phyloP scores from a whole-genome alignment of 805 yeast species.

The Komagataella mondaviorum region DNA sequence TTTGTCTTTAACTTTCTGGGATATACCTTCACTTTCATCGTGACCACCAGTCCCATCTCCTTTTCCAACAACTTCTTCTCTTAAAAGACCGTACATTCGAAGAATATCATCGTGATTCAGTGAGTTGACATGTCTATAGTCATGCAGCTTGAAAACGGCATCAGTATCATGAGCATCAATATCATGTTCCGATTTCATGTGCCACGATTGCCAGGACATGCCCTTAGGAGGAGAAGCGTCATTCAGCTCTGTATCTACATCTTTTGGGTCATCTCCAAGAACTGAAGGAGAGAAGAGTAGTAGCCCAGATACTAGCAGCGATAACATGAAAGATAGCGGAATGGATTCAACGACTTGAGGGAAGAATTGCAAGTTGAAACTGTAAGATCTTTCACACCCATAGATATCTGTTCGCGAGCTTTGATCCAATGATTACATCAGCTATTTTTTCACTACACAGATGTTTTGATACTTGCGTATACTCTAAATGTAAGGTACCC shows the following conservation, averaged over 20 bases:
- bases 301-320: not conserved
- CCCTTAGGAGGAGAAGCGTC: constrained; percentile 15
- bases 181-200: constrained; percentile 83
- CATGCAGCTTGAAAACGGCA: constrained; percentile 74
- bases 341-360: not conserved
- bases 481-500: too few relatives aligned
- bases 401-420: not conserved
- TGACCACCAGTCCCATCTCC: constrained; percentile 86
- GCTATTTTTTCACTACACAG: not conserved
- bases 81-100: constrained; percentile 65
- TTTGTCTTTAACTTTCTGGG: constrained; percentile 37
- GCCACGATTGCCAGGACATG: constrained; percentile 71
- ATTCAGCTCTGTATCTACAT: not conserved
- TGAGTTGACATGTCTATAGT: constrained; percentile 42
- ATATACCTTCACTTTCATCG: constrained; percentile 46
- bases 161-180: constrained; percentile 60
- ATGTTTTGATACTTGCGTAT: too few relatives aligned
- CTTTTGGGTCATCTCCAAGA: not conserved
- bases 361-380: not conserved
- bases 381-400: not conserved
- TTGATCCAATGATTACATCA: not conserved
- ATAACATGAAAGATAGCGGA: not conserved
- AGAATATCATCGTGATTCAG: constrained; percentile 53
- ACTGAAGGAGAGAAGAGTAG: not conserved
- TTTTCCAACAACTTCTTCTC: constrained; percentile 66